These are phyloP conservation scores for Fusarium pseudonygamai DNA, from an alignment of 2,329 filamentous ascomycete species.

Conservation along the genomic window DNA sequence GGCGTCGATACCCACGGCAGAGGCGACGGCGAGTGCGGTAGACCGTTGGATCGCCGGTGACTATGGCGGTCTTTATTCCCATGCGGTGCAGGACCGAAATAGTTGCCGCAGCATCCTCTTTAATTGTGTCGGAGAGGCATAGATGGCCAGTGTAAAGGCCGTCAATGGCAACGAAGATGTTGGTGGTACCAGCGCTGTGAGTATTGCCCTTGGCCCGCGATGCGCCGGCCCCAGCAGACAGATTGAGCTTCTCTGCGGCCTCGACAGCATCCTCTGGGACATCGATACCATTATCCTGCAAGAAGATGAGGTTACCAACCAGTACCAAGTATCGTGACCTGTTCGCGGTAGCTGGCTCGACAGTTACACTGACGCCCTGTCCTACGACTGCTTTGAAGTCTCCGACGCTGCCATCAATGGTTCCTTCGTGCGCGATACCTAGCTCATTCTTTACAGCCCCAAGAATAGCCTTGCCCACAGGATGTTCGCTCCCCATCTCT, in stretches of 20 bases:
- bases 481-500: constrained; percentile 95
- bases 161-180: constrained; percentile 91
- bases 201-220: neutral
- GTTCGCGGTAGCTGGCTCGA: constrained; percentile 78
- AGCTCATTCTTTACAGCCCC: constrained; percentile 76
- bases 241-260: constrained; percentile 68
- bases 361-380: constrained; percentile 81
- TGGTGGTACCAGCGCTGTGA: constrained; percentile 79
- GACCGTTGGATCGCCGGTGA: constrained; percentile 92
- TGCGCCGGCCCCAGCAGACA: constrained; percentile 45
- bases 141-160: constrained; percentile 82
- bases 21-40: constrained; percentile 85
- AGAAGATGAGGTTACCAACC: constrained; percentile 82
- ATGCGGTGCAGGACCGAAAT: constrained; percentile 85
- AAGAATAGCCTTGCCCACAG: constrained; percentile 91
- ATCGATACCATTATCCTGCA: constrained; percentile 74
- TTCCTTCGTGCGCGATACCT: constrained; percentile 73
- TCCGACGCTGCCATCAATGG: constrained; percentile 85
- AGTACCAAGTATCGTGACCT: constrained; percentile 78
- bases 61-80: constrained; percentile 87
- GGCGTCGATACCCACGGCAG: constrained; percentile 79
- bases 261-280: constrained; percentile 72
- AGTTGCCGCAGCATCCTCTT: constrained; percentile 82
- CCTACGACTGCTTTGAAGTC: constrained; percentile 87
- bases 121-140: constrained; percentile 88